Percentiles rank a stretch among this genome's conserved stretches.
Conservation (phyloP, 23 red algal species). For the Cyanidiococcus yangmingshanensis region DNA sequence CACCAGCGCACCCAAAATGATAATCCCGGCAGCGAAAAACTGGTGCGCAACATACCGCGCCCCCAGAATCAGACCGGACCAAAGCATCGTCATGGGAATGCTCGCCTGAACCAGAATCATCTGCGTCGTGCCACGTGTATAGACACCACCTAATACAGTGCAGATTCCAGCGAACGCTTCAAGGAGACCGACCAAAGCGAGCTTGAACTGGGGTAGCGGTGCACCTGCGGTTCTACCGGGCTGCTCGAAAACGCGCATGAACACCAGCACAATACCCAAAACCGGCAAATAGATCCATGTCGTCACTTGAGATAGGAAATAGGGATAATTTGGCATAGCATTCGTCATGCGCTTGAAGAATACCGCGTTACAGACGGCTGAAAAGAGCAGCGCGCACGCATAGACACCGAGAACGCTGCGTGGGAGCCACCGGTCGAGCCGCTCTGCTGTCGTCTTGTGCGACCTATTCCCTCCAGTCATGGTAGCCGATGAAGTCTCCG, state of each 20-base stretch:
- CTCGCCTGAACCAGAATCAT: constrained; percentile 19
- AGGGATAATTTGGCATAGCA: constrained; percentile 27
- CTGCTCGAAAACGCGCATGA: constrained; percentile 1
- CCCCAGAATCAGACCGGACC: background rate
- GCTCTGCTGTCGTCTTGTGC: too few relatives aligned
- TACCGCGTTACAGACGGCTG: background rate
- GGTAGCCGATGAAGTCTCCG: too few relatives aligned
- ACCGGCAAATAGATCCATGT: constrained; percentile 18
- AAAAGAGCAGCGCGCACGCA: constrained; percentile 13
- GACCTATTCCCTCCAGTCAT: too few relatives aligned
- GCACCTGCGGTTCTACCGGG: background rate
- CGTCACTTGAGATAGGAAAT: constrained; percentile 12
- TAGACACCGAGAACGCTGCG: background rate
- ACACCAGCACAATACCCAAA: background rate
- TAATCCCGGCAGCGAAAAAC: constrained; percentile 1
- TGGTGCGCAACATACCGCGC: constrained; percentile 15
- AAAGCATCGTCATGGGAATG: constrained; percentile 23
- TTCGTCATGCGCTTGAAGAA: constrained; percentile 34
- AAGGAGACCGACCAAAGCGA: constrained; percentile 20
- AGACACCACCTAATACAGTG: constrained; percentile 21
- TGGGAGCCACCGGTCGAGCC: background rate
- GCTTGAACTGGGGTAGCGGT: constrained; percentile 12
- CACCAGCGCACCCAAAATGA: constrained; percentile 16
- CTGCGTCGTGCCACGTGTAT: constrained; percentile 21
- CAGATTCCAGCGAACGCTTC: constrained; percentile 5